Base-by-base conservation (phyloP, 768 basidiomycete genomes). In the Clitopilus passeckerianus region DNA sequence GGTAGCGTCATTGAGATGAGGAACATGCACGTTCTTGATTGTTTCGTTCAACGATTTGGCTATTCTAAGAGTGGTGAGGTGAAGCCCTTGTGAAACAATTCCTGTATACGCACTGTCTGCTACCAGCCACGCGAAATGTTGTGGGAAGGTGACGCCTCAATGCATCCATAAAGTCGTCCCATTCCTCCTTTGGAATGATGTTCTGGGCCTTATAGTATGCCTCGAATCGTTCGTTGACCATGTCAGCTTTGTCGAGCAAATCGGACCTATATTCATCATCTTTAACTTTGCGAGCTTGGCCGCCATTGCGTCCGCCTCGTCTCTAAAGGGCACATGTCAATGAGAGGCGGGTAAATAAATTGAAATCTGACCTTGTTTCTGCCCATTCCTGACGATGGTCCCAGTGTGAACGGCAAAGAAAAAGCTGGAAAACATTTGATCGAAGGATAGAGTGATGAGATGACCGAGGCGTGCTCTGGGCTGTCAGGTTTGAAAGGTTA, bases 41-140 rank as follows among this genome's bases (percentile, higher is more conserved):
- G 83, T 84, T 15, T 85, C 76, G 71, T 94, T 95, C 59, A 98
- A 82, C 5, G 87, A 80, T n/a, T 83, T 82, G 53, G 86, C 85
- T 43, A 79, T 80, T 66, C 88, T 89, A 68, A 16, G 59, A 24
- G 43, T 57, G 30, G 34, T 59, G 65, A 63, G 15, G 59, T 37
- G 55, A 52, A 24, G 61, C 34, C 22, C 23, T 22, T 34, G 23
- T n/a, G 41, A 37, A 41, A 52, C 22, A 30, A 56, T 41, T 34
- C 34, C 34, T 16, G 44, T 34, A 35, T 43, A 74, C 76, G 63
- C 70, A 95, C 95, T 90, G 83, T 70, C 93, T 80, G 63, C 88
- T 93, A 0, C 94, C 93, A 0, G 94, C 88, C 16, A 99, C 87
- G 41, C 97, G 82, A 72, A 99, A 99, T 0, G 95, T 97, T 0